Conservation (phyloP, 1,284 basidiomycete genomes). For the Prillingera fragicola region DNA sequence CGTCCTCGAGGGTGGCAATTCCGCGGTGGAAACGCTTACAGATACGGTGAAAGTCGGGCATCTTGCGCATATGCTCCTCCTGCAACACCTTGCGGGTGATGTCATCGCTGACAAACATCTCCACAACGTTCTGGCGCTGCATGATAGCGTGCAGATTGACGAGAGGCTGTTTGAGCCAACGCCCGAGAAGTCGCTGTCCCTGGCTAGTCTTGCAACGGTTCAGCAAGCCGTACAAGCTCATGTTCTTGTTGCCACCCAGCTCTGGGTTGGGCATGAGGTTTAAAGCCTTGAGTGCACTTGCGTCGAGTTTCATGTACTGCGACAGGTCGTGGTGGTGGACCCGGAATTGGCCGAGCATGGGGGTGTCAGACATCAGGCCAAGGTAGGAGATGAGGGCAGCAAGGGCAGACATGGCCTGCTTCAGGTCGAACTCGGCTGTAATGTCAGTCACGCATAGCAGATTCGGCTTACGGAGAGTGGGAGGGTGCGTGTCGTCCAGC, state of each 20-base stretch:
- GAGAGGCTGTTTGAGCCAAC: constrained; percentile 95
- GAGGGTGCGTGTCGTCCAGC: constrained; percentile 54
- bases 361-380: constrained; percentile 69
- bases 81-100: constrained; percentile 57
- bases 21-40: constrained; percentile 87
- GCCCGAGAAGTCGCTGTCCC: constrained; percentile 80
- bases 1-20: constrained; percentile 83
- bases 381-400: constrained; percentile 81
- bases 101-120: constrained; percentile 76
- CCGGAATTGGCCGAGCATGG: constrained; percentile 75
- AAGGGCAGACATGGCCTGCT: constrained; percentile 71
- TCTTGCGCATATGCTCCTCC: constrained; percentile 78
- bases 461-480: constrained; percentile 50
- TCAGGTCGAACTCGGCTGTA: constrained; percentile 71
- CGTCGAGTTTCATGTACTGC: constrained; percentile 93
- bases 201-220: constrained; percentile 97
- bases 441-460: constrained; percentile 12
- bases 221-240: constrained; percentile 80
- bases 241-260: constrained; percentile 60
- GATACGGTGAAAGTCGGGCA: constrained; percentile 92
- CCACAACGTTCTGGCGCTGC: constrained; percentile 79
- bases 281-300: constrained; percentile 85
- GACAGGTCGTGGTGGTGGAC: constrained; percentile 84
- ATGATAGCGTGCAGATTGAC: constrained; percentile 88
- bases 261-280: constrained; percentile 75